Evolutionary conservation across 2,329 filamentous ascomycete species (phyloP), one percentile per base, ranked within the genome.

Genomic region (Fusarium sublunatum): DNA sequence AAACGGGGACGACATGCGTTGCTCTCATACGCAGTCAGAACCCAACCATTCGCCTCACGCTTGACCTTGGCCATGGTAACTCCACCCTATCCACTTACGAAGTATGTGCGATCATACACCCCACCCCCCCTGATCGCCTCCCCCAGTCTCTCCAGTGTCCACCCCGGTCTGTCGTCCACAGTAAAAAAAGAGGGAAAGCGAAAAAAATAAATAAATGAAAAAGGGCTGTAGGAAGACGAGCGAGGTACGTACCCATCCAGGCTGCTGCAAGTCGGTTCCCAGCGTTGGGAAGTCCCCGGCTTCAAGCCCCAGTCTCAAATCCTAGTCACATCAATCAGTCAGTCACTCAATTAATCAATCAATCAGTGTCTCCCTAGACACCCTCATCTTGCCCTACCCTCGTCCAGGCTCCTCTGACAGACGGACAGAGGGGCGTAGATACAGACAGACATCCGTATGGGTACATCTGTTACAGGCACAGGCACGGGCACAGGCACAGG

Each of bases 71-170:
- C n/a, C n/a, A n/a, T n/a, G 54, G 36, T 24, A 44, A 54, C 60
- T 44, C 61, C 61, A 65, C 61, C 52, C 61, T 50, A 61, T 66
- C 53, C 52, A 47, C 40, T 51, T 53, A 41, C 32, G 59, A 31
- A 43, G 54, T 54, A 53, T 29, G n/a, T 41, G 53, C 60, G 53
- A 56, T 48, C 58, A 56, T 28, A 64, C 65, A 65, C 65, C 50
- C 65, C 65, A 46, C 62, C 65, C 65, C 65, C 51, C 19, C 19
- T 32, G 31, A 43, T 42, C 51, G n/a, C 62, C 42, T 64, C 45
- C 66, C 64, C 65, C 62, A 64, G 62, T 63, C 58, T 68, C 62
- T 62, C 65, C 66, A 69, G 65, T 68, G 53, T 46, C 50, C 50
- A 66, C 65, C 62, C 65, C 63, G 60, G 65, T 61, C 65, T 64